Evolutionary conservation across 768 basidiomycete species (phyloP).

Genomic region (Megacollybia marginata): DNA sequence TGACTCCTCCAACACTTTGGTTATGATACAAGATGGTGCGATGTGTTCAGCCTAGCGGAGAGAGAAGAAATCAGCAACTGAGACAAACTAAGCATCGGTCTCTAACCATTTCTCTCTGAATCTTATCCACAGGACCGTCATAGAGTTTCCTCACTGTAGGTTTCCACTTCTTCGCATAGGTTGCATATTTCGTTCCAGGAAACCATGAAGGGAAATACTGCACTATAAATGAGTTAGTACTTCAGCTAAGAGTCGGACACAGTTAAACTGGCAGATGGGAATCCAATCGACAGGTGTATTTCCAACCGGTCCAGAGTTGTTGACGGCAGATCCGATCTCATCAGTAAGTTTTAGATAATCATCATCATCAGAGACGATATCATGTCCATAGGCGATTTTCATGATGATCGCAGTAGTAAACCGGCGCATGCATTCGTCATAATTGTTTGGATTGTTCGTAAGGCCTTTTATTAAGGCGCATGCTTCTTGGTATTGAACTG

Average conservation of each 20-base stretch:
- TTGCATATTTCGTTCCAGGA: conserved; percentile 18
- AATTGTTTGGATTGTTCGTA: conserved; percentile 13
- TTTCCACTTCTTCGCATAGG: conserved; percentile 12
- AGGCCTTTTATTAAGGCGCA: conserved; percentile 21
- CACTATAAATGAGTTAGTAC: conserved; percentile 11
- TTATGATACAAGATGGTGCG: too few species aligned
- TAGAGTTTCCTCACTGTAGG: conserved; percentile 12
- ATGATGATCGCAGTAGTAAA: conserved; percentile 11
- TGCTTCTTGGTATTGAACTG: conserved; percentile 17
- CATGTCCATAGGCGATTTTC: conserved; percentile 23
- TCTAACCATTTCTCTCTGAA: too few species aligned
- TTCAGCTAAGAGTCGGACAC: neutral
- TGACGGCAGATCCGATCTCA: conserved; percentile 15
- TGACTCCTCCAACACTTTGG: too few species aligned
- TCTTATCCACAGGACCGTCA: conserved; percentile 20
- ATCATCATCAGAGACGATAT: conserved; percentile 24
- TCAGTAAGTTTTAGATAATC: conserved; percentile 27
- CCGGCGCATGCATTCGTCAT: conserved; percentile 21
- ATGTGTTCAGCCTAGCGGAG: too few species aligned
- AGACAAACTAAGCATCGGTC: too few species aligned
- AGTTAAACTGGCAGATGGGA: conserved; percentile 16
- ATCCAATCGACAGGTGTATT: conserved; percentile 13
- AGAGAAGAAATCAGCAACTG: too few species aligned
- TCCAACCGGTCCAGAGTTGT: conserved; percentile 7
- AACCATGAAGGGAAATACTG: conserved; percentile 26